These are phyloP conservation scores for Claviceps capensis DNA, from an alignment of 2,329 filamentous ascomycete species.

Conservation along the genomic window DNA sequence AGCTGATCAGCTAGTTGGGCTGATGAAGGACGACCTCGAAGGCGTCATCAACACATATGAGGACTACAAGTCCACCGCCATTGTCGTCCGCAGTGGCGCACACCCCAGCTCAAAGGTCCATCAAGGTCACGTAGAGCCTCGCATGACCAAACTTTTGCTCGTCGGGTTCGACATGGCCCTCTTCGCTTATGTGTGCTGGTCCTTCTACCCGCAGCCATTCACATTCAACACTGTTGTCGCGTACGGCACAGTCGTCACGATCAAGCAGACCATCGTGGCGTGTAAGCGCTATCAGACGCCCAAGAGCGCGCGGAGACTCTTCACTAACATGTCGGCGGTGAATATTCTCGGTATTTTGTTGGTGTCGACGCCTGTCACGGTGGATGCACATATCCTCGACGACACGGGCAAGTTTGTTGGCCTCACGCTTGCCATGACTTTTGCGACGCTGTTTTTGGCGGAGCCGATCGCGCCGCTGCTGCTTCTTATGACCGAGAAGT, in stretches of 20 bases:
- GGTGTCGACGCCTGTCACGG: slow-evolving; percentile 9
- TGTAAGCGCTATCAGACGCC: slow-evolving; percentile 11
- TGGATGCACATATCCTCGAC: slow-evolving; percentile 7
- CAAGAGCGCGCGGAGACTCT: slow-evolving; percentile 9
- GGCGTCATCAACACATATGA: slow-evolving; percentile 9
- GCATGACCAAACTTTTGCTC: slow-evolving; percentile 9
- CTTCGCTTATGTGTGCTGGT: slow-evolving; percentile 11
- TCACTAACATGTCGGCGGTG: slow-evolving; percentile 11
- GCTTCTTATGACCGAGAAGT: slow-evolving; percentile 7
- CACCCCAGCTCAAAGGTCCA: not conserved
- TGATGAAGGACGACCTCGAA: slow-evolving; percentile 11
- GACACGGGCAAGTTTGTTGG: slow-evolving; percentile 7
- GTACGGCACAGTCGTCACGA: slow-evolving; percentile 10
- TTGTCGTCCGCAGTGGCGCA: not conserved
- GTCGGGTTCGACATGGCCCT: slow-evolving; percentile 10
- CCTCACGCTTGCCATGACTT: slow-evolving; percentile 10
- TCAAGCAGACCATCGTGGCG: slow-evolving; percentile 10
- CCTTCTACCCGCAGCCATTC: slow-evolving; percentile 10
- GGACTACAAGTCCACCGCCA: slow-evolving; percentile 7
- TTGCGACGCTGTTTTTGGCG: slow-evolving; percentile 10
- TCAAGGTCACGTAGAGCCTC: slow-evolving; percentile 9
- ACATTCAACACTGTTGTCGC: slow-evolving; percentile 12
- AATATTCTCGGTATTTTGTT: slow-evolving; percentile 11
- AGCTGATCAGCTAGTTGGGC: slow-evolving; percentile 10
- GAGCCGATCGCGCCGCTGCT: slow-evolving; percentile 10